These are phyloP conservation scores for Apophysomyces ossiformis DNA, from an alignment of 371 early-diverging fungal genomes.

Conservation along the genomic window DNA sequence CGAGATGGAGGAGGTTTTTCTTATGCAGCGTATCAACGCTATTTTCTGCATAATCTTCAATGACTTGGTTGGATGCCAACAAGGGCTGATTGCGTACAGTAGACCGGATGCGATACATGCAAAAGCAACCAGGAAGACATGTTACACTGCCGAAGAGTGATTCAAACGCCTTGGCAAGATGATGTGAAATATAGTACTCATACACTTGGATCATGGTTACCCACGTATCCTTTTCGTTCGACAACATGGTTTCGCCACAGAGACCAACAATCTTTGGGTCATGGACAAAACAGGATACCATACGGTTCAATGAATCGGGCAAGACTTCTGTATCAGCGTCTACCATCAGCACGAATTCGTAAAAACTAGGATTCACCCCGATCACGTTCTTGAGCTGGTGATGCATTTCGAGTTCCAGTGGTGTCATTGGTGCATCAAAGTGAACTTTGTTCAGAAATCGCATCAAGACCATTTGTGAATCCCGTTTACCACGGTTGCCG, in stretches of 20 bases:
- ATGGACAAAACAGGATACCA: slow-evolving; percentile 81
- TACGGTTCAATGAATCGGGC: slow-evolving; percentile 76
- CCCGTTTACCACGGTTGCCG: slow-evolving; percentile 98
- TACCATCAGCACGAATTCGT: slow-evolving; percentile 93
- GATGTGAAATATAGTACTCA: slow-evolving; percentile 99
- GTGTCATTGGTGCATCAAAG: slow-evolving; percentile 81
- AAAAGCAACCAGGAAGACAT: slow-evolving; percentile 96
- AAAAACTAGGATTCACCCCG: slow-evolving; percentile 84
- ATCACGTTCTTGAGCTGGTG: slow-evolving; percentile 91
- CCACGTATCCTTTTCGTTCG: slow-evolving; percentile 89
- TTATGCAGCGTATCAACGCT: slow-evolving; percentile 97
- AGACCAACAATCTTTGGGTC: slow-evolving; percentile 88
- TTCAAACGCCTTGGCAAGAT: slow-evolving; percentile 98
- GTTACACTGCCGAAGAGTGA: slow-evolving; percentile 97
- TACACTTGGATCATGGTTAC: slow-evolving; percentile 99
- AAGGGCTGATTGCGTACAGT: slow-evolving; percentile 85
- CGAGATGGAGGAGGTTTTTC: slow-evolving; percentile 87
- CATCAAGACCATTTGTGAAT: slow-evolving; percentile 98
- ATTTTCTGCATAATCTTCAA: slow-evolving; percentile 95
- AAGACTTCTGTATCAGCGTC: slow-evolving; percentile 95
- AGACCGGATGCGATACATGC: slow-evolving; percentile 91
- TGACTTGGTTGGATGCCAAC: slow-evolving; percentile 85
- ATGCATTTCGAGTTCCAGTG: slow-evolving; percentile 91
- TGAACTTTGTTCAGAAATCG: slow-evolving; percentile 94
- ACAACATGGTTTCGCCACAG: slow-evolving; percentile 91